These are phyloP conservation scores for Scutellaria galericulata DNA, from an alignment of 257 asterid genomes.

Conservation along the genomic window DNA sequence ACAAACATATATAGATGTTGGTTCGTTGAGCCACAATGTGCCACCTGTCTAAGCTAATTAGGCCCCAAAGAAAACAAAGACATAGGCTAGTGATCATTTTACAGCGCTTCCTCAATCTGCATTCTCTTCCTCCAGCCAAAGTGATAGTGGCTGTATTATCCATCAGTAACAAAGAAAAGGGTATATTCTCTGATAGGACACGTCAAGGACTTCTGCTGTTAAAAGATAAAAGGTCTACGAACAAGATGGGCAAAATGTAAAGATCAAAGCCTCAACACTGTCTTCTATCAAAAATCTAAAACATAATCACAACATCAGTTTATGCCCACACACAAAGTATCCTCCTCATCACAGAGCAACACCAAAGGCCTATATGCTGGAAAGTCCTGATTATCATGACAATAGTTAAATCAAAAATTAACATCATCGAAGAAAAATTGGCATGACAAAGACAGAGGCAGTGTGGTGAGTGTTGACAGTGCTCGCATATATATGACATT, in stretches of 20 bases:
- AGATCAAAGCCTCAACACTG: background rate
- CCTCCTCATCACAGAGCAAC: too few species aligned
- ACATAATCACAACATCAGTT: too few species aligned
- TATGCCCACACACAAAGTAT: too few species aligned
- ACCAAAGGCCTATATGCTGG: too few species aligned
- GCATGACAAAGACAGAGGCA: too few species aligned
- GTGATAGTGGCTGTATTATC: background rate
- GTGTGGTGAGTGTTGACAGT: too few species aligned
- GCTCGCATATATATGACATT: too few species aligned
- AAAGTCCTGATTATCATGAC: too few species aligned
- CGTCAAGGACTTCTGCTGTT: background rate
- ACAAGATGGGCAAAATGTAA: background rate
- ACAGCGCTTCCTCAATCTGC: background rate
- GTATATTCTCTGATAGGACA: background rate
- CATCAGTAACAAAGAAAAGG: background rate
- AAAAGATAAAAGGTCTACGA: background rate
- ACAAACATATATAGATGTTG: background rate
- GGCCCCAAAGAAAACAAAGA: background rate
- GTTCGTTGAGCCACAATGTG: background rate
- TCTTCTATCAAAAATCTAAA: too few species aligned
- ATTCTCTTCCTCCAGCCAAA: conserved; percentile 8
- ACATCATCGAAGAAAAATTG: too few species aligned
- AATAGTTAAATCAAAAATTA: too few species aligned
- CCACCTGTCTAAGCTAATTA: too few species aligned
- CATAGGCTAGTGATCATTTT: background rate